Evolutionary conservation across 176 grass and related monocot species (phyloP), one percentile per base, ranked within the genome.

Genomic region (Phoenix dactylifera): DNA sequence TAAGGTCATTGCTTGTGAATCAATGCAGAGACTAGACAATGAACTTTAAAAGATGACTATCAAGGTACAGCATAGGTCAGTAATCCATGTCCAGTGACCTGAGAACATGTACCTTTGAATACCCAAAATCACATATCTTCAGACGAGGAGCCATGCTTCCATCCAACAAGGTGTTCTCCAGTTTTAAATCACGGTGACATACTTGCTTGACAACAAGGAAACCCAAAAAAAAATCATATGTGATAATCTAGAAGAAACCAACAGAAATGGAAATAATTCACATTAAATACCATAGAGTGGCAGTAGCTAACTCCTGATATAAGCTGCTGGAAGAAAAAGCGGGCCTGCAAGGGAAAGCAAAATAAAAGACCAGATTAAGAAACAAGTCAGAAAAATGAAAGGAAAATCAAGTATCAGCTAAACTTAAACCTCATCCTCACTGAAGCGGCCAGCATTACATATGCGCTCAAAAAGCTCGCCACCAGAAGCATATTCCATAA

Each of bases 401-500:
- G 50, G 4, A 19, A 7, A 54, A 5, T 54, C 12, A 5, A 26
- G 2, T 22, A 78, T 55, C 65, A 72, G 54, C 32, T 62, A 49
- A 16, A 19, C 3, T 55, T 72, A 67, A 58, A 97, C 92, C 92
- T 97, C 92, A 72, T 91, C 92, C 80, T 97, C 92, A 32, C 84
- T 78, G 51, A 97, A 97, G 64, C 87, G 87, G 14, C 89, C 81
- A 67, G 89, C 86, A 69, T 97, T 91, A 70, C 87, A 88, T 58
- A 97, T 88, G 57, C 92, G 80, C 68, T 97, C 87, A 24, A 97
- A 97, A 73, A 97, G 78, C 62, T 97, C 92, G 69, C 92, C 92
- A 59, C 87, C 81, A 80, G 92, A 97, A 22, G 87, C 87, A 78
- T 97, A 97, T 82, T 97, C 92, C 92, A 97, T 97, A 35, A 97